Evolutionary conservation across 1,139 yeast genomes (phyloP), one percentile per base, ranked within the genome.

Genomic region (Taphrina confusa): DNA sequence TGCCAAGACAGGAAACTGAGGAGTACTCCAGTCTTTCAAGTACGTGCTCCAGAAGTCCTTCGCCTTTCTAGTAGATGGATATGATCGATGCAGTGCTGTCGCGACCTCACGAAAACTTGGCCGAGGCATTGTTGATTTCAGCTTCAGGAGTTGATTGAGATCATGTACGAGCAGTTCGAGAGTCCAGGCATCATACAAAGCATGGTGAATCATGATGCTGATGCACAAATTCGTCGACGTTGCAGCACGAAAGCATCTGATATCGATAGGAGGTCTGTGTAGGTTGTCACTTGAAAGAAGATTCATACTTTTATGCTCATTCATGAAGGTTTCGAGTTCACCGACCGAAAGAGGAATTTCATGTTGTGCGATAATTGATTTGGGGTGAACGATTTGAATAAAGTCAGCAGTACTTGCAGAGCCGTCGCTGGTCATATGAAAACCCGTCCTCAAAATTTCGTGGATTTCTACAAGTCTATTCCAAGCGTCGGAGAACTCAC

Each of bases 161-260:
- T 65, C 65, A 6, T 42, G 27, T n/a, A 62, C 28, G 14, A 65
- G 16, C 14, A 58, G 16, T 20, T 66, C 68, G 12, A 66, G 50
- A 6, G 67, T 56, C 68, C 67, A 66, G 8, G 68, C 69, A 40
- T 67, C 69, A 52, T 66, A 66, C 11, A 67, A 34, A 8, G 67
- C 66, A 37, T 65, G 67, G 36, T 65, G 67, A 20, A 65, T 59
- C 58, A 51, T 37, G 12, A 65, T 25, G 36, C 58, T 54, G 36
- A 54, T 34, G 11, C 14, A 25, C 11, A 18, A 11, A n/a, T 27
- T 28, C 28, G 4, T 14, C 30, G 16, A 5, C 22, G 33, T 11
- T 18, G 14, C 33, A 28, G 12, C 5, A 1, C 22, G 16, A n/a
- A 8, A 25, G 9, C 22, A 56, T 4, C n/a, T 50, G 4, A 49